Evolutionary conservation across 345 rosid species (phyloP).

Genomic region (Moringa oleifera): DNA sequence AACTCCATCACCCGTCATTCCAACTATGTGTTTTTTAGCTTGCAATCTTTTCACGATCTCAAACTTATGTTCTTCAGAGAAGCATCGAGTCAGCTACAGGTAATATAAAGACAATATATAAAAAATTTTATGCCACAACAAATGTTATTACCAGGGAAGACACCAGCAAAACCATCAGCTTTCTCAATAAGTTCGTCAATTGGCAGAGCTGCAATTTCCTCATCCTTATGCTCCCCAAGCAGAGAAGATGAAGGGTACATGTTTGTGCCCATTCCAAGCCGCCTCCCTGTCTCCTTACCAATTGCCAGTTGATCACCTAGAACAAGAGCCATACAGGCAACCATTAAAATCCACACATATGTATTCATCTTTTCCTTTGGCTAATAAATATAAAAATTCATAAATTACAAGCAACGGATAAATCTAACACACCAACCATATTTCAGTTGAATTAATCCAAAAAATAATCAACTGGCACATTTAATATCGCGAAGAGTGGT

Average conservation of each 20-base stretch:
- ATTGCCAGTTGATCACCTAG: constrained; percentile 92
- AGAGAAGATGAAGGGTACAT: constrained; percentile 92
- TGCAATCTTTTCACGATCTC: constrained; percentile 81
- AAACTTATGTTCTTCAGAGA: constrained; percentile 66
- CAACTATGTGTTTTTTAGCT: constrained; percentile 74
- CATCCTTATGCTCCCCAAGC: constrained; percentile 60
- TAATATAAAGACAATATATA: neutral
- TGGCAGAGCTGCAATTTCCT: constrained; percentile 39
- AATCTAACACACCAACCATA: too few relatives aligned
- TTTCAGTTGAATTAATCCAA: too few relatives aligned
- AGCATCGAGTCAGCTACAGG: constrained; percentile 6
- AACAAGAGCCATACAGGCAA: neutral
- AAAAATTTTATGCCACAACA: neutral
- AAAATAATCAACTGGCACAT: too few relatives aligned
- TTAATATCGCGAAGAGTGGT: too few relatives aligned
- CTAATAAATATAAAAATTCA: too few relatives aligned
- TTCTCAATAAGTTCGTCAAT: constrained; percentile 79
- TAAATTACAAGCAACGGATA: neutral
- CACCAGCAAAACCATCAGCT: constrained; percentile 94
- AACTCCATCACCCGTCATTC: constrained; percentile 97
- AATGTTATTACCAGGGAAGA: constrained; percentile 62
- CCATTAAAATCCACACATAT: neutral
- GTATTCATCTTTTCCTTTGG: too few relatives aligned
- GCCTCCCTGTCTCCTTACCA: constrained; percentile 89
- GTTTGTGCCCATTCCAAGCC: constrained; percentile 97